A percentile compares a stretch with the other conserved stretches of the same genome.
Evolutionary conservation across 2,329 filamentous ascomycete species (phyloP).

Genomic region (Monosporascus sp.): DNA sequence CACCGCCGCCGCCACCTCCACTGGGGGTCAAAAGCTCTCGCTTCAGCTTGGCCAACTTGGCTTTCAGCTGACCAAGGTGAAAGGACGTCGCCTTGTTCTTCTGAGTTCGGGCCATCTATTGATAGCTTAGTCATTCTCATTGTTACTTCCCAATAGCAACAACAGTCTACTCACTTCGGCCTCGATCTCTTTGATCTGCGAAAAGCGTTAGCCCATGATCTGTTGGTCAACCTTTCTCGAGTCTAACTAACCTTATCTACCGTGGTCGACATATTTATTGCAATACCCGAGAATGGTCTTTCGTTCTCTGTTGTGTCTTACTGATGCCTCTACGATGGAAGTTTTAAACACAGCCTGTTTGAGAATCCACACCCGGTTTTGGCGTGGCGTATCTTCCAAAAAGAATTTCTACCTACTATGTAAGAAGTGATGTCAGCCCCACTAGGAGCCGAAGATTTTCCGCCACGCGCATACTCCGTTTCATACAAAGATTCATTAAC

Average conservation of each 20-base stretch:
- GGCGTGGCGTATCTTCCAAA: not conserved
- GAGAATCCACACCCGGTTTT: not conserved
- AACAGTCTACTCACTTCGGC: constrained; percentile 63
- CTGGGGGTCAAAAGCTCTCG: constrained; percentile 86
- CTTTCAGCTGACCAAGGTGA: constrained; percentile 93
- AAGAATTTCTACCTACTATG: not conserved
- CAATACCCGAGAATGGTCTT: constrained; percentile 2
- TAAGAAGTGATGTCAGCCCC: not conserved
- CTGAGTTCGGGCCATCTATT: constrained; percentile 87
- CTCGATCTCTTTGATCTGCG: constrained; percentile 93
- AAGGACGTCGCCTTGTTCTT: constrained; percentile 96
- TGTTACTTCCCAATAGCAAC: constrained; percentile 2
- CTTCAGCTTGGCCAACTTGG: constrained; percentile 97
- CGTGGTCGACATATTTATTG: constrained; percentile 81
- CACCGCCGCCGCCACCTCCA: constrained; percentile 77
- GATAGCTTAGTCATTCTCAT: constrained; percentile 9
- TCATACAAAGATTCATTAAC: not conserved
- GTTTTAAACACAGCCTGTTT: not conserved
- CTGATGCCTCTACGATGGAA: not conserved
- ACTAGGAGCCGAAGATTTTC: not conserved
- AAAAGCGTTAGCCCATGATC: constrained; percentile 26
- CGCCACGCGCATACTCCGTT: not conserved
- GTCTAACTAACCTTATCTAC: constrained; percentile 75
- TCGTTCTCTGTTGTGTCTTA: not conserved
- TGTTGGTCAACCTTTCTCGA: constrained; percentile 7